Base-by-base conservation (phyloP, 83 land plant species). In the Larix sibirica region DNA sequence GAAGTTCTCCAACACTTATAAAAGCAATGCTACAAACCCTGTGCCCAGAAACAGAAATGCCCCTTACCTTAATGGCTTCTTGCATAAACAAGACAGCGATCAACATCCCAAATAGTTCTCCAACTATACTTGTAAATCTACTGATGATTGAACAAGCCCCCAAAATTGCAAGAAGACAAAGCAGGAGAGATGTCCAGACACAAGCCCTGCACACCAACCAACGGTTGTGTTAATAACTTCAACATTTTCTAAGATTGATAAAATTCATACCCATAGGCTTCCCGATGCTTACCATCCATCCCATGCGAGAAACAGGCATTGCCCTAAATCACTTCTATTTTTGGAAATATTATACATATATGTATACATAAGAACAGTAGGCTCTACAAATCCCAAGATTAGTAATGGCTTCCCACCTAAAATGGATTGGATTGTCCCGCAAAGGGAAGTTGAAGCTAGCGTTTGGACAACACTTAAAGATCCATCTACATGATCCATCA, bases 151-250 rank as follows among this genome's bases (percentile, higher is more conserved):
- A n/a, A n/a, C n/a, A n/a, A n/a, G n/a, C n/a, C n/a, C n/a, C n/a
- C n/a, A n/a, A n/a, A n/a, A n/a, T n/a, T n/a, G n/a, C n/a, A n/a
- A n/a, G n/a, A n/a, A n/a, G n/a, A n/a, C n/a, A n/a, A 98, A 95
- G 83, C 81, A 95, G 38, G 23, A 91, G 73, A 20, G 97, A 88
- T 18, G 96, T 88, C 99, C 99, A 97, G 2, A 95, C 88, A 83
- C 98, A 97, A 44, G 91, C 94, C 98, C 99, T 97, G 86, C 67
- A 77, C 21, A 66, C 26, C 64, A 24, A 14, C 21, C 24, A 8
- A 42, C 16, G 21, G 31, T 4, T 59, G 3, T 4, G 54, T 78
- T 2, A 78, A 31, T 18, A 33, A 56, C 14, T 7, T 59, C 31
- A 4, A 31, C 21, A 80, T 14, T n/a, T 62, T 4, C 26, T 24